phyloP scores from a whole-genome alignment of 1,284 basidiomycete species.

The Golubevia sp. region DNA sequence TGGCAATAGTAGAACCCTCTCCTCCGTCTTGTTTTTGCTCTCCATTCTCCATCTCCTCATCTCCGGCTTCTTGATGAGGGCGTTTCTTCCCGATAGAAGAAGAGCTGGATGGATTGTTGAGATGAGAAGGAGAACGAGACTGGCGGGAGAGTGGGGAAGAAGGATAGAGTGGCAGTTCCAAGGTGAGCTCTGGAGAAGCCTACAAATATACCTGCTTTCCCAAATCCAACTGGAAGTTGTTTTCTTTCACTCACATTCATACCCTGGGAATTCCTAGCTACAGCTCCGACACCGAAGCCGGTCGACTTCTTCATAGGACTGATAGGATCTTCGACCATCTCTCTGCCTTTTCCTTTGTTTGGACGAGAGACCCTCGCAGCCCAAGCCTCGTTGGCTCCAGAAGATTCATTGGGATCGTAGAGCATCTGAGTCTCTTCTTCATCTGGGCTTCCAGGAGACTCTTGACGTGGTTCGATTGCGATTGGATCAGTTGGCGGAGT shows the following conservation, averaged over 20 bases:
- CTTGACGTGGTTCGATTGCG: too few species aligned
- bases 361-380: too few species aligned
- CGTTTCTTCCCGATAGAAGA: neutral
- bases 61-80: neutral
- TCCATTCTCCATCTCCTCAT: neutral
- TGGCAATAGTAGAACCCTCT: neutral
- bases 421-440: too few species aligned
- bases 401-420: too few species aligned
- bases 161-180: neutral
- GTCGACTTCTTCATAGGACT: neutral
- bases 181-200: neutral
- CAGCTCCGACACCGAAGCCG: conserved; percentile 1
- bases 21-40: neutral
- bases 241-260: neutral
- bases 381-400: too few species aligned
- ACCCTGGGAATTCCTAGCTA: conserved; percentile 3
- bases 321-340: conserved; percentile 1
- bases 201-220: neutral
- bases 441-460: too few species aligned
- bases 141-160: neutral
- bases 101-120: neutral
- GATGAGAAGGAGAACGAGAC: neutral
- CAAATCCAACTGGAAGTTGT: neutral
- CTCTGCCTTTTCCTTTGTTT: conserved; percentile 3
- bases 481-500: neutral